These are phyloP conservation scores for Irpex sp. DNA, from an alignment of 1,284 basidiomycete genomes.

Conservation along the genomic window DNA sequence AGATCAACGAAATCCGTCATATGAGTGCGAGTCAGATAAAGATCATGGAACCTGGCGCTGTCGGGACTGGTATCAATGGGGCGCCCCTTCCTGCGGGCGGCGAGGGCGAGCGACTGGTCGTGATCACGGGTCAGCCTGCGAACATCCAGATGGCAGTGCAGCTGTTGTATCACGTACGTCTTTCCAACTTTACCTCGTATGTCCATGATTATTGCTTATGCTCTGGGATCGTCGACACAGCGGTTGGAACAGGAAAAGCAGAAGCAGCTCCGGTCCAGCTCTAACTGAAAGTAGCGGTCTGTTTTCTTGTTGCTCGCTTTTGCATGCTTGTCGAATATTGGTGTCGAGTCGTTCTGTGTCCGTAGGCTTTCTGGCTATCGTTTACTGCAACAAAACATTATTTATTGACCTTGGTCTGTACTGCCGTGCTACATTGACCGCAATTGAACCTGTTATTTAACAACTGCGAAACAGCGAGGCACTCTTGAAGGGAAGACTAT, in stretches of 20 bases:
- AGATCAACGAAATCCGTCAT: constrained; percentile 98
- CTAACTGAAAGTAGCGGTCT: constrained; percentile 2
- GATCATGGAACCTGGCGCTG: constrained; percentile 97
- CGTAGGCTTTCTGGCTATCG: not conserved
- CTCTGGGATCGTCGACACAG: constrained; percentile 33
- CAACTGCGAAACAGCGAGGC: no score
- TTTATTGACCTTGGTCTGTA: not conserved
- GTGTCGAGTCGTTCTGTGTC: not conserved
- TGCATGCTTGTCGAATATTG: not conserved
- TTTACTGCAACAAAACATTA: not conserved
- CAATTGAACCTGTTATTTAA: no score
- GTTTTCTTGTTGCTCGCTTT: constrained; percentile 2
- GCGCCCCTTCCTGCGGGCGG: constrained; percentile 67
- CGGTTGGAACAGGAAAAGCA: constrained; percentile 87
- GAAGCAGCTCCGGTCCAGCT: constrained; percentile 61
- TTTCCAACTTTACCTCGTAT: constrained; percentile 5
- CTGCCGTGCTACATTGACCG: not conserved
- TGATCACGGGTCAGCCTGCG: constrained; percentile 89
- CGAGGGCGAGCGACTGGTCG: constrained; percentile 83
- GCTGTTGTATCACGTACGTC: constrained; percentile 83
- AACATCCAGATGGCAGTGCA: constrained; percentile 98
- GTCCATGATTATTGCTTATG: not conserved
- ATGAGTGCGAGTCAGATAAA: constrained; percentile 95
- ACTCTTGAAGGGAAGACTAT: no score
- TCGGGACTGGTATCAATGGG: constrained; percentile 59